Conservation (phyloP, 1,284 basidiomycete species). For the Trichosporon faecale region DNA sequence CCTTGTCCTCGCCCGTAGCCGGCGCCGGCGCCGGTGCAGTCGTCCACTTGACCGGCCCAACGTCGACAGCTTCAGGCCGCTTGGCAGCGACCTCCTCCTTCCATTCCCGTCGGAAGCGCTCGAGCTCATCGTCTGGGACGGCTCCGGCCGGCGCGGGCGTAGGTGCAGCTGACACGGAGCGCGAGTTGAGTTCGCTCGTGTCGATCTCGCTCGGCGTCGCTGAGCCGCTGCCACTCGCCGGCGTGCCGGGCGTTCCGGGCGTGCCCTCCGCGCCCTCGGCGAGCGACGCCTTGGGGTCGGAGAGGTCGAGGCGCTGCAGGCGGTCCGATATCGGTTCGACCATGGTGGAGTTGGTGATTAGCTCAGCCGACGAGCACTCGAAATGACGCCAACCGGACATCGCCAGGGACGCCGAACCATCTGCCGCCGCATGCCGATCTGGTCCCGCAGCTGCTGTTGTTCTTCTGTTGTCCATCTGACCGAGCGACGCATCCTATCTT, state of each 20-base stretch:
- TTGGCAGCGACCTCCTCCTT: slow-evolving; percentile 59
- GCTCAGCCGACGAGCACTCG: neutral
- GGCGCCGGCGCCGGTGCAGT: neutral
- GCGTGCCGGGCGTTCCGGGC: neutral
- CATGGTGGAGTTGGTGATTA: slow-evolving; percentile 3
- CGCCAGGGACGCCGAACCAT: neutral
- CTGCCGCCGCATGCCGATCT: neutral
- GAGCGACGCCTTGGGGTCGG: neutral
- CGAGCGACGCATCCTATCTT: slow-evolving; percentile 6
- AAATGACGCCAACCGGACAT: slow-evolving; percentile 4
- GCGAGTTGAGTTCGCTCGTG: neutral
- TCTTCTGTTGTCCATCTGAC: slow-evolving; percentile 15
- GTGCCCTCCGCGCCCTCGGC: neutral
- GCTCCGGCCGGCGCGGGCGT: slow-evolving; percentile 8
- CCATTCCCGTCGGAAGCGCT: slow-evolving; percentile 70
- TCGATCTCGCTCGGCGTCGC: slow-evolving; percentile 3
- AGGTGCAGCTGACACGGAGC: neutral
- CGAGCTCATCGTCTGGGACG: slow-evolving; percentile 58
- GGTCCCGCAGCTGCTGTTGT: slow-evolving; percentile 4
- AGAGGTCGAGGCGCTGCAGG: neutral
- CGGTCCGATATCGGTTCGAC: slow-evolving; percentile 10
- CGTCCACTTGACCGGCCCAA: slow-evolving; percentile 17
- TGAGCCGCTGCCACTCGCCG: neutral
- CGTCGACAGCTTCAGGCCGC: slow-evolving; percentile 15
- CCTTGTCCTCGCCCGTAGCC: slow-evolving; percentile 6